These are phyloP conservation scores for Calcarisporium arbuscula DNA, from an alignment of 2,329 filamentous ascomycete genomes.

Conservation along the genomic window DNA sequence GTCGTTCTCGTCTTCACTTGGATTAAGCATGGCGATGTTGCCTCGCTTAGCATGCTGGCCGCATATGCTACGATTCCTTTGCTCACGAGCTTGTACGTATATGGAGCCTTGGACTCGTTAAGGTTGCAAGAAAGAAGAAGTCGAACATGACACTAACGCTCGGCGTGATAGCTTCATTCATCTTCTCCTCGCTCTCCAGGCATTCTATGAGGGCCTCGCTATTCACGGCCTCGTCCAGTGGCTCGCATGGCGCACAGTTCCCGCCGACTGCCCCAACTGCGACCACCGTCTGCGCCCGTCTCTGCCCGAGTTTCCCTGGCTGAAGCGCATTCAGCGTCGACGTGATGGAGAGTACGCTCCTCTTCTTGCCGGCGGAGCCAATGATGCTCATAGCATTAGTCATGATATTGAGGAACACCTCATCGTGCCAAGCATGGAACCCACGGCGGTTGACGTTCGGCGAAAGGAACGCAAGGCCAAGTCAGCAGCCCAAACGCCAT, in stretches of 20 bases:
- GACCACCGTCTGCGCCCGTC: slow-evolving; percentile 28
- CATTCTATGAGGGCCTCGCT: slow-evolving; percentile 33
- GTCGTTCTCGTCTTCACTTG: slow-evolving; percentile 35
- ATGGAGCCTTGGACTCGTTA: too few relatives aligned
- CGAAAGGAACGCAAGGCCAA: slow-evolving; percentile 18
- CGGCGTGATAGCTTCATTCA: slow-evolving; percentile 31
- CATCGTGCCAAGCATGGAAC: slow-evolving; percentile 9
- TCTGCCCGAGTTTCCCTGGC: slow-evolving; percentile 30
- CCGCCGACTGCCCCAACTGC: slow-evolving; percentile 35
- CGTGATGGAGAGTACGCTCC: slow-evolving; percentile 10
- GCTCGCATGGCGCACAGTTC: slow-evolving; percentile 31
- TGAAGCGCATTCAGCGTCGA: slow-evolving; percentile 15
- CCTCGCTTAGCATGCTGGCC: slow-evolving; percentile 32
- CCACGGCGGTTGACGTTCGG: slow-evolving; percentile 16
- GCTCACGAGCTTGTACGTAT: slow-evolving; percentile 34
- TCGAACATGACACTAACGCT: background rate
- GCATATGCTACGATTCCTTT: slow-evolving; percentile 36
- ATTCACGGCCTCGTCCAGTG: slow-evolving; percentile 31
- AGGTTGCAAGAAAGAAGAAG: background rate
- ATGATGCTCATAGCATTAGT: too few relatives aligned
- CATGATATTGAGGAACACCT: too few relatives aligned
- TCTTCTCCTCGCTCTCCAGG: slow-evolving; percentile 28
- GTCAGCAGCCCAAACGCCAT: slow-evolving; percentile 12
- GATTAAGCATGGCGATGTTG: slow-evolving; percentile 20
- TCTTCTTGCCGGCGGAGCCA: too few relatives aligned